phyloP scores from a whole-genome alignment of 805 yeast species.

The Ogataea dorogensis region DNA sequence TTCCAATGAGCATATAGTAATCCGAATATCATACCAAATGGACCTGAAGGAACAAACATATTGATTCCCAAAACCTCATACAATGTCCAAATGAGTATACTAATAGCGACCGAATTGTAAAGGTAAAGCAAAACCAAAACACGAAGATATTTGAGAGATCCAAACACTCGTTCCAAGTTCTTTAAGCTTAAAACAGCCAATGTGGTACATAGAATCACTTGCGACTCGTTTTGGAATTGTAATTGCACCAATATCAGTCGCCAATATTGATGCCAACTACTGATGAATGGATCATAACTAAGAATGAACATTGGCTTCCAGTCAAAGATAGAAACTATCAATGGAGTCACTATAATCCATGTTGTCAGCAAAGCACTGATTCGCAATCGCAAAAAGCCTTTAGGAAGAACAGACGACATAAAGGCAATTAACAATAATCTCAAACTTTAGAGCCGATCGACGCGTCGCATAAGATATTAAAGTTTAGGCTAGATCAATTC shows the following conservation, averaged over 20 bases:
- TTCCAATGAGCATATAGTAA: slow-evolving; percentile 40
- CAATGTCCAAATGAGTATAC: slow-evolving; percentile 33
- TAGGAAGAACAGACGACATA: slow-evolving; percentile 32
- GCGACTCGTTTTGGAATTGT: slow-evolving; percentile 59
- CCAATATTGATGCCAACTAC: slow-evolving; percentile 58
- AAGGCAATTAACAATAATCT: not conserved
- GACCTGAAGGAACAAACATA: slow-evolving; percentile 45
- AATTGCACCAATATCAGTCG: slow-evolving; percentile 49
- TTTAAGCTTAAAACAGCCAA: slow-evolving; percentile 51
- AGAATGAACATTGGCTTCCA: slow-evolving; percentile 43
- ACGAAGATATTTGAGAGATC: slow-evolving; percentile 52
- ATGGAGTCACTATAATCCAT: slow-evolving; percentile 36
- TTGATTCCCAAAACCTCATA: slow-evolving; percentile 36
- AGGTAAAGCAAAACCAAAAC: slow-evolving; percentile 42
- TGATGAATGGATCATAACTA: slow-evolving; percentile 52
- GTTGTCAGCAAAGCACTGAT: slow-evolving; percentile 40
- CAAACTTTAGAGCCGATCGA: slow-evolving; percentile 3
- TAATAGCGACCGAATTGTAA: slow-evolving; percentile 46
- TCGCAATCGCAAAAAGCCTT: slow-evolving; percentile 37
- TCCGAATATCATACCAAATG: slow-evolving; percentile 40
- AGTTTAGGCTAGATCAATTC: slow-evolving; percentile 6
- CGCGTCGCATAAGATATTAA: slow-evolving; percentile 12
- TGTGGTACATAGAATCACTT: slow-evolving; percentile 44
- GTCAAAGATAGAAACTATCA: slow-evolving; percentile 43
- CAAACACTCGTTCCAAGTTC: slow-evolving; percentile 55